Evolutionary conservation across 2,329 filamentous ascomycete genomes (phyloP).

Genomic region (Erysiphe neolycopersici): DNA sequence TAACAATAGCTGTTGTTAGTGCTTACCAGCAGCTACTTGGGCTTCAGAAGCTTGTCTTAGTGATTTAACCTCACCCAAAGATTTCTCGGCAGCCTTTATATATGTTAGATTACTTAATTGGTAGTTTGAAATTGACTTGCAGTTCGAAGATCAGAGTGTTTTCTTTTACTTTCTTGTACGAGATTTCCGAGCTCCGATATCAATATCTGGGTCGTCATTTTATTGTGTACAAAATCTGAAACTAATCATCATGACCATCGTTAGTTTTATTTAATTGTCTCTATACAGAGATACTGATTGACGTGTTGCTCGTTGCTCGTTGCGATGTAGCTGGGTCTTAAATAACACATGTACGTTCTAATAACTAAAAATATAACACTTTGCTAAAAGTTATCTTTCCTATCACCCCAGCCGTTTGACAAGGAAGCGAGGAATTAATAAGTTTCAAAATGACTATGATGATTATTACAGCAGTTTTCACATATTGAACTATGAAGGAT

Average conservation of each 20-base stretch:
- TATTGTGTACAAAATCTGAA: constrained; percentile 3
- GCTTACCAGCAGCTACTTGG: constrained; percentile 15
- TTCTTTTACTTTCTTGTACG: constrained; percentile 86
- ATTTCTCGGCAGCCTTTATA: constrained; percentile 65
- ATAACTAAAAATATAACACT: too few species aligned
- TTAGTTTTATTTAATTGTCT: too few species aligned
- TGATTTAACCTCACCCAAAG: constrained; percentile 63
- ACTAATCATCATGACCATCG: not conserved
- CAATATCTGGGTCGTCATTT: constrained; percentile 76
- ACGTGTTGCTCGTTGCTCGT: too few species aligned
- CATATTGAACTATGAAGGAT: too few species aligned
- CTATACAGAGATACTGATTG: too few species aligned
- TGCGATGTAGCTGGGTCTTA: too few species aligned
- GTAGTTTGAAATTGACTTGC: constrained; percentile 18
- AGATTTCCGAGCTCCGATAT: constrained; percentile 70
- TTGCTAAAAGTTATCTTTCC: too few species aligned
- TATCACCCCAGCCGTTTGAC: too few species aligned
- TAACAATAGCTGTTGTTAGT: not conserved
- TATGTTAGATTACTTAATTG: not conserved
- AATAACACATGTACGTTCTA: too few species aligned
- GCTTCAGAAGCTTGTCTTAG: constrained; percentile 50
- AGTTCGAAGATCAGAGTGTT: constrained; percentile 70
- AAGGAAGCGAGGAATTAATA: too few species aligned
- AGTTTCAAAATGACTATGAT: too few species aligned
- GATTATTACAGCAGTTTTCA: too few species aligned